phyloP scores from a whole-genome alignment of 495 filamentous ascomycete genomes.

The Immersiella caudata region DNA sequence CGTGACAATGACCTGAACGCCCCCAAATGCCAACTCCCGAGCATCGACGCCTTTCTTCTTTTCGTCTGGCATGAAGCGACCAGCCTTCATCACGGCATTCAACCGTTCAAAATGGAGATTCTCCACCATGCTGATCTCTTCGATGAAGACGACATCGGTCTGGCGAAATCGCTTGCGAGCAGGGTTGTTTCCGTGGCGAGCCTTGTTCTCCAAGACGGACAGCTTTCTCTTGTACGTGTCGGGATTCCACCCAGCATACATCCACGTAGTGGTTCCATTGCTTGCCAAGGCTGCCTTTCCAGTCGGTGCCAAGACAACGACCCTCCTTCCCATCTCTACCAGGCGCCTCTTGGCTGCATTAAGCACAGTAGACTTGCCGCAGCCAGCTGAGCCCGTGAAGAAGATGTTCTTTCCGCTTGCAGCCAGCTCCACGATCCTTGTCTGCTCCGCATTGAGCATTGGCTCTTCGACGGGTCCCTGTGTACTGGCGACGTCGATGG shows the following conservation, averaged over 20 bases:
- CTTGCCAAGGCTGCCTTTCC: constrained; percentile 58
- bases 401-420: constrained; percentile 58
- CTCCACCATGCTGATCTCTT: constrained; percentile 57
- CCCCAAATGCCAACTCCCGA: constrained; percentile 70
- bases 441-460: constrained; percentile 50
- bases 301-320: constrained; percentile 61
- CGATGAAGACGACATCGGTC: constrained; percentile 50
- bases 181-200: neutral
- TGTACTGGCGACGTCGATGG: neutral
- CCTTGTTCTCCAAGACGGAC: neutral
- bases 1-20: constrained; percentile 89
- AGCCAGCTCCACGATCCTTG: constrained; percentile 51
- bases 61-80: constrained; percentile 31
- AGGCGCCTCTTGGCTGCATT: constrained; percentile 50
- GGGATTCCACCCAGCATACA: constrained; percentile 58
- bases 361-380: constrained; percentile 62
- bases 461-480: constrained; percentile 17
- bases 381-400: constrained; percentile 64
- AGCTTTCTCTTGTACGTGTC: constrained; percentile 33
- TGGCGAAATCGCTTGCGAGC: constrained; percentile 34
- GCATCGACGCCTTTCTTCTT: too few species aligned
- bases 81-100: constrained; percentile 50
- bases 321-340: constrained; percentile 32
- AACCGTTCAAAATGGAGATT: constrained; percentile 58
- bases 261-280: constrained; percentile 56